Evolutionary conservation across 371 early-diverging fungal species (phyloP), one percentile per base, ranked within the genome.

Genomic region (Mucor ambiguus): DNA sequence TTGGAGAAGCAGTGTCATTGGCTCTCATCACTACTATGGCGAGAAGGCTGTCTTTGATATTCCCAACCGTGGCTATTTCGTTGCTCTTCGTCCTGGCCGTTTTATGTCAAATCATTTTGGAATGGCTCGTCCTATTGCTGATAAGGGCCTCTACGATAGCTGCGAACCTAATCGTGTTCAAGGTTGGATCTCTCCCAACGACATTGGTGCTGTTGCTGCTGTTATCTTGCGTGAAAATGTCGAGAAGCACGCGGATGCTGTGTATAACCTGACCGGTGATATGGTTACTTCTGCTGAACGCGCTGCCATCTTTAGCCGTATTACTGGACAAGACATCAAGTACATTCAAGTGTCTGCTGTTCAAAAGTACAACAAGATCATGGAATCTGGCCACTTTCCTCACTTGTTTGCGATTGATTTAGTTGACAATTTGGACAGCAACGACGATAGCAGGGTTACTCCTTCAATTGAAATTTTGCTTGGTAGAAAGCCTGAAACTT

Each of bases 51-150:
- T 79, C n/a, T 65, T 52, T 58, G 61, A 63, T 14, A 46, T 70
- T 4, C 72, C 74, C 4, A 62, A 72, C 28, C 66, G 73, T 12
- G 70, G 70, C 16, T 8, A 24, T 4, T 66, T 64, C 29, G 73
- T 81, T 4, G 57, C 78, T 0, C 65, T 81, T 8, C 71, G 78
- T 20, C 81, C 81, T 6, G 60, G 59, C 33, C 57, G 60, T 2
- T 81, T 81, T 67, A 73, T 78, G 72, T 61, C 75, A 16, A 79
- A 79, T 37, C 10, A 59, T 2, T 26, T 70, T 28, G 26, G 24
- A 20, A 33, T 58, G 41, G 26, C 30, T 35, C 49, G 56, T 38
- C 33, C 58, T n/a, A 11, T 43, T 28, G 20, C 58, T 7, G 52
- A 55, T 38, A 33, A 29, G 10, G 14, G 22, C 20, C 12, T 69